phyloP scores from a whole-genome alignment of 2,329 filamentous ascomycete genomes.

The Aureobasidium subglaciale region DNA sequence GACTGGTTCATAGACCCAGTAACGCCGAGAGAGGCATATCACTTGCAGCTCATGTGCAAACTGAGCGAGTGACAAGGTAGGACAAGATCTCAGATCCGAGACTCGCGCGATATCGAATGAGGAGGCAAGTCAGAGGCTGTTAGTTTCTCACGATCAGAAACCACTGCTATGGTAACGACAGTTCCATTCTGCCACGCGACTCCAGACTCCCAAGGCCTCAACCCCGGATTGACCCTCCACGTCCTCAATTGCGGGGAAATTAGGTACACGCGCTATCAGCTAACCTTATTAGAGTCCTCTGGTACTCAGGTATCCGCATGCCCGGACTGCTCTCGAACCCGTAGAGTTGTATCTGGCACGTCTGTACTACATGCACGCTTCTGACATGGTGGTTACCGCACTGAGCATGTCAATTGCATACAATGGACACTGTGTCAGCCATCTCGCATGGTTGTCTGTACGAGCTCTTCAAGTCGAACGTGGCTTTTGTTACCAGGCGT shows the following conservation, averaged over 20 bases:
- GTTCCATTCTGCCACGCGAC: background rate
- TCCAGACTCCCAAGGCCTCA: background rate
- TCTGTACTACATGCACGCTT: background rate
- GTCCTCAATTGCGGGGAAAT: background rate
- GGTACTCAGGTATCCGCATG: slow-evolving; percentile 2
- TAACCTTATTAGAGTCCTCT: background rate
- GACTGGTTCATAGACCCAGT: background rate
- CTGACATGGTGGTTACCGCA: background rate
- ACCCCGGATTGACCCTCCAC: background rate
- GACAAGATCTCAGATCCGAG: background rate
- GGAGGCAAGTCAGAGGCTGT: too few relatives aligned
- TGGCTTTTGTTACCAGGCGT: background rate
- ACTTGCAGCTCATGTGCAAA: background rate
- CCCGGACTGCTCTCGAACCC: background rate
- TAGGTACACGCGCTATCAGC: background rate
- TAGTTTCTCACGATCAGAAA: too few relatives aligned
- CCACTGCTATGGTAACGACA: too few relatives aligned
- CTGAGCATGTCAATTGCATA: background rate
- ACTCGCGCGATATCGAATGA: too few relatives aligned
- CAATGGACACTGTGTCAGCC: background rate
- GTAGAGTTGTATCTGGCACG: background rate
- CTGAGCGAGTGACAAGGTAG: background rate
- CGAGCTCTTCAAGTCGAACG: background rate
- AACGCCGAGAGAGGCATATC: background rate
- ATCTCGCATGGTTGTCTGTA: slow-evolving; percentile 4